These are phyloP conservation scores for Hypoxylon sp. DNA, from an alignment of 2,329 filamentous ascomycete genomes.

Conservation along the genomic window DNA sequence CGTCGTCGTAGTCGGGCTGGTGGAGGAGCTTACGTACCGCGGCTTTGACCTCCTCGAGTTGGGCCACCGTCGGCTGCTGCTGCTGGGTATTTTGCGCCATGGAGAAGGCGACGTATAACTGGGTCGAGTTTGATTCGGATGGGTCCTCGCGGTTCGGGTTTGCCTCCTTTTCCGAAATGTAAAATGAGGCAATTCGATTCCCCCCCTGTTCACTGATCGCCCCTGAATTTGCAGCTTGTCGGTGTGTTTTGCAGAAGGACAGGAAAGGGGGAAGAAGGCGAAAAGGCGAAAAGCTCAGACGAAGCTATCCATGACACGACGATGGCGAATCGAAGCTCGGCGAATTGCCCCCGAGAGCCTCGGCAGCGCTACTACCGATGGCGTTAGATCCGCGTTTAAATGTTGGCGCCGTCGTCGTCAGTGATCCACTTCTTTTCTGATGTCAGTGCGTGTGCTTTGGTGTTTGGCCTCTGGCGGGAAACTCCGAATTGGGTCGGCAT, in stretches of 20 bases:
- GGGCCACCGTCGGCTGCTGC: slow-evolving; percentile 43
- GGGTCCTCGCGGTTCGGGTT: neutral
- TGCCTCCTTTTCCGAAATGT: neutral
- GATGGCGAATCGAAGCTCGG: slow-evolving; percentile 26
- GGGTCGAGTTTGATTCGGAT: neutral
- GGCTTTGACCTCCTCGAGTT: slow-evolving; percentile 61
- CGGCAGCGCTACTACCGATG: slow-evolving; percentile 34
- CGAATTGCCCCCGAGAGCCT: slow-evolving; percentile 34
- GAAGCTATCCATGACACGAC: neutral
- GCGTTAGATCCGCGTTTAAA: slow-evolving; percentile 20
- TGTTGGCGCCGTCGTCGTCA: slow-evolving; percentile 23
- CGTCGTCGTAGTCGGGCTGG: slow-evolving; percentile 76
- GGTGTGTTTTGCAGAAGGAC: neutral
- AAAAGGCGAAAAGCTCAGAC: slow-evolving; percentile 6
- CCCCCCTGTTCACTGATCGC: neutral
- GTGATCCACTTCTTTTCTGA: slow-evolving; percentile 35
- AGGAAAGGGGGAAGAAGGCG: neutral
- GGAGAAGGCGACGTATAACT: neutral
- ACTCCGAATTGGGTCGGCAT: neutral
- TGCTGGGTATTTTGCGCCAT: slow-evolving; percentile 21
- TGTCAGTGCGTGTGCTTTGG: slow-evolving; percentile 11
- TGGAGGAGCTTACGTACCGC: slow-evolving; percentile 68
- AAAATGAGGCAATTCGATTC: neutral
- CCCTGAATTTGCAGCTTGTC: neutral
- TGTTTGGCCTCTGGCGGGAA: neutral